Evolutionary conservation across 2,329 filamentous ascomycete species (phyloP).

Genomic region (Colletotrichum cuscutae): DNA sequence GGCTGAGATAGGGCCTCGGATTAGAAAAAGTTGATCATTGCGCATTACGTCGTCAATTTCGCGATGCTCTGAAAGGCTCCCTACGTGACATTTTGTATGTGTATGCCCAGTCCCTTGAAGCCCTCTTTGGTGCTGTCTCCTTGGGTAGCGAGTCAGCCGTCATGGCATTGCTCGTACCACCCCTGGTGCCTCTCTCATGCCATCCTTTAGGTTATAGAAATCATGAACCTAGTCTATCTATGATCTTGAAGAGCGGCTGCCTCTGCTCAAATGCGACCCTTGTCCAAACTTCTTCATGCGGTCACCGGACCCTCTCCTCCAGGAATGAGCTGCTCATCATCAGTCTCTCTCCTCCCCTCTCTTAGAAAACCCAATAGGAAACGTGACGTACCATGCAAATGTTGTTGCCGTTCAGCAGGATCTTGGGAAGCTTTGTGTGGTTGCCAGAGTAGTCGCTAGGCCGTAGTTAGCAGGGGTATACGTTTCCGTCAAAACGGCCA

Average conservation of each 20-base stretch:
- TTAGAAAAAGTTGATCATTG: slow-evolving; percentile 24
- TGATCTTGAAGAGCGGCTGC: neutral
- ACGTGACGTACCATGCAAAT: slow-evolving; percentile 88
- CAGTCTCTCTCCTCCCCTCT: neutral
- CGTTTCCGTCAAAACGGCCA: neutral
- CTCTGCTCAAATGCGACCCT: neutral
- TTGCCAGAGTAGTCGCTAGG: slow-evolving; percentile 88
- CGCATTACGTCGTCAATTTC: slow-evolving; percentile 21
- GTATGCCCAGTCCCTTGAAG: neutral
- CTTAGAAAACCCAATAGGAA: rapidly evolving
- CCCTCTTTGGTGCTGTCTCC: neutral
- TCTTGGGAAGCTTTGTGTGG: slow-evolving; percentile 91
- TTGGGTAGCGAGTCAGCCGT: neutral
- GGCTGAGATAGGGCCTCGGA: neutral
- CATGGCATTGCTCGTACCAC: neutral
- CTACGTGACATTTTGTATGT: neutral
- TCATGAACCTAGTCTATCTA: neutral
- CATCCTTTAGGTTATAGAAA: neutral
- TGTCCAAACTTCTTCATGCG: neutral
- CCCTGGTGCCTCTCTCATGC: neutral
- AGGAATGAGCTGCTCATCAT: slow-evolving; percentile 73
- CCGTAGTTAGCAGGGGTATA: slow-evolving; percentile 38
- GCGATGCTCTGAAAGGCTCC: neutral
- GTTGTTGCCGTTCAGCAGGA: slow-evolving; percentile 96
- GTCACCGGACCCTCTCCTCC: slow-evolving; percentile 76